Evolutionary conservation across 441 rosid genomes (phyloP), one percentile per base, ranked within the genome.

Genomic region (Pelargonium citronellum): DNA sequence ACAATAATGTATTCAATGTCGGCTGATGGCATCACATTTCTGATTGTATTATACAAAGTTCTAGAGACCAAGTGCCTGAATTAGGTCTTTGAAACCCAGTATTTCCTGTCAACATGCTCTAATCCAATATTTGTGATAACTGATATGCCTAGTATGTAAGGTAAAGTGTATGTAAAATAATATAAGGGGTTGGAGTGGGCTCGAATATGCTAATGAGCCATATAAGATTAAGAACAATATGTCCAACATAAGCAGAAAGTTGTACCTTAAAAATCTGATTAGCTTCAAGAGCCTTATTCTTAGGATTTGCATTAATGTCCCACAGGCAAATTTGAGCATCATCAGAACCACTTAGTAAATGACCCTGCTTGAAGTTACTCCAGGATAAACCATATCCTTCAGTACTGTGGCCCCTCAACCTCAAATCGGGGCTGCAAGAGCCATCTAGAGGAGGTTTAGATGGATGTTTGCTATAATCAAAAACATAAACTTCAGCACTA

Each of bases 301-400:
- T 87, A 8, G 94, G 90, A 64, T 90, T 69, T 9, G 87, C 85
- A 77, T 87, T 87, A 66, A 90, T 83, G 71, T 94, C 99, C 99
- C 99, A 94, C 72, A 91, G 69, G 75, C 99, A 94, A 73, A 94
- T 91, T 82, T 91, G 96, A 74, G 96, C 92, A 78, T 94, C 99
- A 80, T 94, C 93, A 75, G 97, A 90, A 67, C 97, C 97, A 72
- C 99, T 94, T 15, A 94, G 93, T 77, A 94, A 78, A 81, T 90
- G 86, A 16, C 99, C 99, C 61, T 79, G 82, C 87, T 86, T 94
- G 80, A 90, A 89, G 87, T 83, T 90, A 72, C 95, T 91, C 99
- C 99, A 94, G 1, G 97, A 91, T 60, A 94, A 83, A n/a, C 99
- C 99, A 71, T 91, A 94, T 0, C 96, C 99, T 66, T 94, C 96